phyloP scores from a whole-genome alignment of 2,329 filamentous ascomycete genomes.

The Periglandula ipomoeae region DNA sequence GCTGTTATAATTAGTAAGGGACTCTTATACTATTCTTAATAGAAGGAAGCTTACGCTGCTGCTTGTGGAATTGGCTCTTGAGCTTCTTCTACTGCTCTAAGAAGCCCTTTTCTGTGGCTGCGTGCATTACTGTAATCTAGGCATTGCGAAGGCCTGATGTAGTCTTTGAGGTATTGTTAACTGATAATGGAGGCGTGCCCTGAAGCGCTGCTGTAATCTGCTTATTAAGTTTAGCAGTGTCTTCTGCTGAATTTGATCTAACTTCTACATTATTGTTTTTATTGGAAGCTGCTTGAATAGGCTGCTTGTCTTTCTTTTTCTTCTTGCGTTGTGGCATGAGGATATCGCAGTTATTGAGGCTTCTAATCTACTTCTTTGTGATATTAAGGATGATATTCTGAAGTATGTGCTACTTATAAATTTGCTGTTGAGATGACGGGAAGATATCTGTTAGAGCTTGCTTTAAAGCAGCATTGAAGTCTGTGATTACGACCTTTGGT shows the following conservation, averaged over 20 bases:
- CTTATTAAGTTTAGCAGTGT: neutral
- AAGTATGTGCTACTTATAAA: slow-evolving; percentile 2
- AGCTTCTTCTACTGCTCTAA: neutral
- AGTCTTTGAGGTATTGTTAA: neutral
- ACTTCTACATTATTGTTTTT: neutral
- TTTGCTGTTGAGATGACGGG: neutral
- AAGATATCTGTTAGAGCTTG: neutral
- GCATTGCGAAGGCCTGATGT: neutral
- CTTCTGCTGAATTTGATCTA: neutral
- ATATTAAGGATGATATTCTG: slow-evolving; percentile 1
- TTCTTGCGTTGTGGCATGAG: neutral
- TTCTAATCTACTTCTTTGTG: neutral
- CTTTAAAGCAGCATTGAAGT: neutral
- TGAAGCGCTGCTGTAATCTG: neutral
- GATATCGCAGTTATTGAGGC: neutral
- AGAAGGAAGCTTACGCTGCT: neutral
- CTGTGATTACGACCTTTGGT: neutral
- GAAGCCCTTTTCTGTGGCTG: neutral
- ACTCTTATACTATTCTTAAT: neutral
- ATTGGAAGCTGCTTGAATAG: neutral
- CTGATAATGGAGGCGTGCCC: neutral
- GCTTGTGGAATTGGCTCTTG: neutral
- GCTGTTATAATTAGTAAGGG: neutral
- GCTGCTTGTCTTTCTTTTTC: neutral
- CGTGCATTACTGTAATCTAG: neutral